phyloP scores from a whole-genome alignment of 306 rosid species.

The Adenanthera pavonina region DNA sequence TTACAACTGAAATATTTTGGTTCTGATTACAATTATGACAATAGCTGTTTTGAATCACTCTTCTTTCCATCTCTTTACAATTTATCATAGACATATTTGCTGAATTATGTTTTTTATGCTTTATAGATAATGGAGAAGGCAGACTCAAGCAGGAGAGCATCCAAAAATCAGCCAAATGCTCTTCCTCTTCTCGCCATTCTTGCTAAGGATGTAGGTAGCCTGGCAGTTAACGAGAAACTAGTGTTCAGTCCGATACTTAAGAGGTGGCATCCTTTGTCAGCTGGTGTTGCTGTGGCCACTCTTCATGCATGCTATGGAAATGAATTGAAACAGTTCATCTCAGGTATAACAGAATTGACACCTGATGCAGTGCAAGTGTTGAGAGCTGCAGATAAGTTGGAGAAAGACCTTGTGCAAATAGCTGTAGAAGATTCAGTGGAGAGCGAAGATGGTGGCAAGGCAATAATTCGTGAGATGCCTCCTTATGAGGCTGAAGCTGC shows the following conservation, averaged over 20 bases:
- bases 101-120: slow-evolving; percentile 45
- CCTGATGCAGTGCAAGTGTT: slow-evolving; percentile 95
- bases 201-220: slow-evolving; percentile 91
- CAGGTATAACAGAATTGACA: slow-evolving; percentile 82
- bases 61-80: slow-evolving; percentile 15
- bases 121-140: slow-evolving; percentile 94
- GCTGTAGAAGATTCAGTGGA: slow-evolving; percentile 97
- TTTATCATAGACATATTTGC: slow-evolving; percentile 17
- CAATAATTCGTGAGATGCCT: slow-evolving; percentile 98
- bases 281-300: slow-evolving; percentile 97
- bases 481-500: slow-evolving; percentile 95
- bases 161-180: slow-evolving; percentile 85
- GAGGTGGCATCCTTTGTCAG: slow-evolving; percentile 96
- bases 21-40: slow-evolving; percentile 23
- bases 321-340: slow-evolving; percentile 86
- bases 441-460: slow-evolving; percentile 97
- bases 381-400: slow-evolving; percentile 96
- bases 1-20: slow-evolving; percentile 27
- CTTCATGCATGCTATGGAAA: slow-evolving; percentile 93
- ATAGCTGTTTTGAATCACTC: slow-evolving; percentile 2
- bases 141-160: slow-evolving; percentile 95
- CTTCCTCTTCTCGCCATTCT: slow-evolving; percentile 92
- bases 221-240: slow-evolving; percentile 80
- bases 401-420: slow-evolving; percentile 94
- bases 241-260: slow-evolving; percentile 91